Percentiles rank a stretch among this genome's conserved stretches.
phyloP scores from a whole-genome alignment of 805 yeast species.

The Barnettozyma populi region DNA sequence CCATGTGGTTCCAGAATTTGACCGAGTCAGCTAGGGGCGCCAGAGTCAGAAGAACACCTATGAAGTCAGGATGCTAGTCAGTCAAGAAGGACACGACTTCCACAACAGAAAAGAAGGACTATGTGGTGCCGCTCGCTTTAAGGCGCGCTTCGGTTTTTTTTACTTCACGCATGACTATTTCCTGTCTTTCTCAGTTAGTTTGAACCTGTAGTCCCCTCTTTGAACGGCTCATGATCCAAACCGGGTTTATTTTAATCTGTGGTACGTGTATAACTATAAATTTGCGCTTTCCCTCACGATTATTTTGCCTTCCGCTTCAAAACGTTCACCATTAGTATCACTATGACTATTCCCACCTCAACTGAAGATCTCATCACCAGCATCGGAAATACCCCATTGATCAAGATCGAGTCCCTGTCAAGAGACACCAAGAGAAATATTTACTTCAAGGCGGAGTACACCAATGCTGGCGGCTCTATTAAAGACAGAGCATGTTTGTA shows the following conservation, averaged over 20 bases:
- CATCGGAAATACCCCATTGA: conserved; percentile 70
- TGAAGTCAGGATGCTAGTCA: neutral
- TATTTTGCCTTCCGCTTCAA: neutral
- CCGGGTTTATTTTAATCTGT: neutral
- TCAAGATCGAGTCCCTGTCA: conserved; percentile 57
- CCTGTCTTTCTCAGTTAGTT: too few relatives aligned
- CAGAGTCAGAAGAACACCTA: neutral
- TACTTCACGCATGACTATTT: neutral
- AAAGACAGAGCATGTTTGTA: conserved; percentile 78
- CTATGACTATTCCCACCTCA: conserved; percentile 4
- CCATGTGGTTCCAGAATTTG: neutral
- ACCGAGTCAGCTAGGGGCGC: neutral
- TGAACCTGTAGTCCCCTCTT: neutral
- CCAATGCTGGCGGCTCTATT: conserved; percentile 80
- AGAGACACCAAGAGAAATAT: conserved; percentile 62
- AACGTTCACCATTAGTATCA: neutral
- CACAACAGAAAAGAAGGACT: too few relatives aligned
- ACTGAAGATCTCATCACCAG: conserved; percentile 13
- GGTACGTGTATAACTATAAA: neutral
- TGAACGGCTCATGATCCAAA: neutral
- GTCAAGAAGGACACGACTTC: too few relatives aligned
- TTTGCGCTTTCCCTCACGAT: neutral
- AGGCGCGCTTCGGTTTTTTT: neutral
- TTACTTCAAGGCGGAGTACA: conserved; percentile 66
- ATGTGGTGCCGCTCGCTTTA: too few relatives aligned